These are phyloP conservation scores for Hypomontagnella submonticulosa DNA, from an alignment of 495 filamentous ascomycete species.

Conservation along the genomic window DNA sequence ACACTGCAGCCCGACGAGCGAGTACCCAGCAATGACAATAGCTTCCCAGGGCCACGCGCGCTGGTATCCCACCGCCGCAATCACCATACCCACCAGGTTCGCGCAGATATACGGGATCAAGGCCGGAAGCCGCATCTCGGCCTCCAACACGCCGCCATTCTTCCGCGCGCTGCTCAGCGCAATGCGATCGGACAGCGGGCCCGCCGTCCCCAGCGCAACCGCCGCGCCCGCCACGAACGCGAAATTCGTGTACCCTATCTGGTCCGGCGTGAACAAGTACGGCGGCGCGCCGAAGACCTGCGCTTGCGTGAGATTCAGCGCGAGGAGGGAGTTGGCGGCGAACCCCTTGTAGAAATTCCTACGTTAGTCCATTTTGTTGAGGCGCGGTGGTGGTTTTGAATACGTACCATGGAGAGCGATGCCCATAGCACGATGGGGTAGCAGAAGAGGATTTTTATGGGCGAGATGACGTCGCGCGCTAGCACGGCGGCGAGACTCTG, in stretches of 20 bases:
- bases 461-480: conserved; percentile 57
- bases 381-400: too few species aligned
- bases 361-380: too few species aligned
- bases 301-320: conserved; percentile 70
- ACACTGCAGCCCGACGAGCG: conserved; percentile 67
- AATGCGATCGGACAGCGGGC: conserved; percentile 68
- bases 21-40: conserved; percentile 65
- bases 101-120: conserved; percentile 68
- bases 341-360: conserved; percentile 57
- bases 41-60: conserved; percentile 66
- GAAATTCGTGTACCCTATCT: conserved; percentile 64
- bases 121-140: conserved; percentile 71
- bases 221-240: conserved; percentile 46
- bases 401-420: conserved; percentile 60
- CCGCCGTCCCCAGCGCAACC: conserved; percentile 66
- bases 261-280: conserved; percentile 64
- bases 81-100: conserved; percentile 66
- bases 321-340: conserved; percentile 68
- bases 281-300: conserved; percentile 69
- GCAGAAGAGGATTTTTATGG: conserved; percentile 64
- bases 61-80: conserved; percentile 70
- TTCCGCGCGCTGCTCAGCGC: conserved; percentile 62
- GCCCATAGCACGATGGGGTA: conserved; percentile 72
- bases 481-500: conserved; percentile 49
- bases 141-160: conserved; percentile 70